Evolutionary conservation across 495 filamentous ascomycete genomes (phyloP).

Genomic region (Sabuloglossum arenarium): DNA sequence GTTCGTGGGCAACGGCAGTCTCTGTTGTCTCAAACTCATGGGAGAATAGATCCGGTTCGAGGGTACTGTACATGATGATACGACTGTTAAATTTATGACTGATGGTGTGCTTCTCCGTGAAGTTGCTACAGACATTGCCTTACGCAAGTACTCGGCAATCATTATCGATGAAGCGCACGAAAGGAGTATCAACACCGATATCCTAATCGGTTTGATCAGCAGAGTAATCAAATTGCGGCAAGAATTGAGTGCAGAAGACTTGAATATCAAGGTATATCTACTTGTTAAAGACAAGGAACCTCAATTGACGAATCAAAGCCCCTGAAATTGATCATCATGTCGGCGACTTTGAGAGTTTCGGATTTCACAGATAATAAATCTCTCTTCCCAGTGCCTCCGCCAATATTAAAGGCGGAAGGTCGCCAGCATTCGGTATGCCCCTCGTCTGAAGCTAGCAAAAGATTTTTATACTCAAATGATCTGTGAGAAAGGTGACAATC

Average conservation of each 20-base stretch:
- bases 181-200: constrained; percentile 91
- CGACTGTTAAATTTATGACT: constrained; percentile 97
- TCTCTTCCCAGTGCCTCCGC: constrained; percentile 61
- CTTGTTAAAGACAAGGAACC: not conserved
- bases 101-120: constrained; percentile 91
- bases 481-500: constrained; percentile 31
- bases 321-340: constrained; percentile 95
- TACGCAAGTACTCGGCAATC: constrained; percentile 85
- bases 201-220: constrained; percentile 88
- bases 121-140: constrained; percentile 68
- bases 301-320: constrained; percentile 23
- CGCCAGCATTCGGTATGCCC: constrained; percentile 49
- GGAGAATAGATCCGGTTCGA: constrained; percentile 74
- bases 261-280: constrained; percentile 12
- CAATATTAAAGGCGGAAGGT: constrained; percentile 80
- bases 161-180: constrained; percentile 98
- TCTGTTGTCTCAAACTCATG: not conserved
- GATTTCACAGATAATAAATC: constrained; percentile 72
- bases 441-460: not conserved
- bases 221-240: constrained; percentile 66
- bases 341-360: constrained; percentile 73
- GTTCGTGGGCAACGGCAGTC: not conserved
- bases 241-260: constrained; percentile 38
- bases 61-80: constrained; percentile 57
- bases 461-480: not conserved